Base-by-base conservation (phyloP, 768 basidiomycete species). In the Pleurotus tuber-regium region DNA sequence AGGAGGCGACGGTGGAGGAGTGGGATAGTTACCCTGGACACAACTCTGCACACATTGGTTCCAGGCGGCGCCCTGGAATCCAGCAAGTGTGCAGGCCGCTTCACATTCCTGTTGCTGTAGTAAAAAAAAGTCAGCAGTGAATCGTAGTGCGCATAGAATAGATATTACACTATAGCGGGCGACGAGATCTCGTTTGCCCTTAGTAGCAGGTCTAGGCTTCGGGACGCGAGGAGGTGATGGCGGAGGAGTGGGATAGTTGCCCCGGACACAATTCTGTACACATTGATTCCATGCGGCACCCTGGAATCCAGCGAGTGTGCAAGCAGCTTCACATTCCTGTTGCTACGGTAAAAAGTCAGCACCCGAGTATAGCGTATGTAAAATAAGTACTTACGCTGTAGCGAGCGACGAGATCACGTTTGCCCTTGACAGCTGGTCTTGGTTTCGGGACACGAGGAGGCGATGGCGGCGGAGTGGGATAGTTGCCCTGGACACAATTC, bases 31-130 rank as follows among this genome's bases (percentile, higher is more conserved):
- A 26, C 43, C 26, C 5, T 16, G 11, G 10, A 46, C 28, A 16
- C 43, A 46, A 16, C 29, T 12, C n/a, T 25, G n/a, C 2, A 46
- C 43, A 46, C 43, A 46, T 10, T 30, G 24, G 11, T 46, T 21
- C 43, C 43, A 46, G 4, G 21, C 43, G 10, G 24, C n/a, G 4
- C 43, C 43, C 25, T 26, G 43, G 24, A 46, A 26, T 16, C 43
- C 43, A 16, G 16, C 26, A 16, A 29, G 11, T 14, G 43, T 30
- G n/a, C 43, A 46, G n/a, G 26, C n/a, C 7, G 4, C 43, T 10
- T 30, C 43, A 46, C 43, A 46, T 30, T 28, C 25, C 19, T 29
- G 43, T 46, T 46, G 43, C 43, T 46, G 28, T 16, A 29, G 2
- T 14, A 14, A 31, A 14, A 7, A 31, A 31, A 7, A 7, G 7